Evolutionary conservation across 768 basidiomycete genomes (phyloP), one percentile per base, ranked within the genome.

Genomic region (Pholiota microspora): DNA sequence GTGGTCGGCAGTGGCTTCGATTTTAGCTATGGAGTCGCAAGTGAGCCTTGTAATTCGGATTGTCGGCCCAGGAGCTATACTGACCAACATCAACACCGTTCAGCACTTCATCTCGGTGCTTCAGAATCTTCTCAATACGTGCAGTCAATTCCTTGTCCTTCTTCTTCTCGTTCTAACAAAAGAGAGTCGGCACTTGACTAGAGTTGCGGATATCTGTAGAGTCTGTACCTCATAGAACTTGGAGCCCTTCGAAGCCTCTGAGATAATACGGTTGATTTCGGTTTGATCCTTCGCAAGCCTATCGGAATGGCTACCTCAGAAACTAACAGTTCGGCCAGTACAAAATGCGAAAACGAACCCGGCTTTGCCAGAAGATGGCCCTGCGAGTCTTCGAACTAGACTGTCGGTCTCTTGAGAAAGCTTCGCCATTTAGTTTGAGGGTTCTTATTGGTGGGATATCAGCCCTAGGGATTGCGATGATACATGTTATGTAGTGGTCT

Each of bases 241-340:
- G 24, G 93, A 95, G 3, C 94, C 94, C 65, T 92, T 94, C 6
- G 91, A 94, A 15, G 84, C 93, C 49, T 96, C 91, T 1, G 91
- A 89, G 49, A 96, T 97, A 52, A 94, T 81, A 15, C 82, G 83
- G 61, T 94, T 95, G 42, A 96, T 89, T 64, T 92, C 92, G 28
- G 82, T 78, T 64, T 92, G 89, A 62, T 92, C 89, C 58, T 82
- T 82, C 7, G 87, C 79, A 55, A 92, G 79, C 50, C 89, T 86
- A 58, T 1, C 24, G n/a, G n/a, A n/a, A 21, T 16, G n/a, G 25
- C 51, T 15, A 28, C 21, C 2, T 23, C 9, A 23, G 21, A 23
- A 42, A 8, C 7, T 42, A 12, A 7, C 7, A 16, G 18, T 7
- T 40, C 5, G 6, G 16, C 4, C 16, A 12, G 29, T 31, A 31